These are phyloP conservation scores for Phytophthora sp. DNA, from an alignment of 352 stramenopile genomes.

Conservation along the genomic window DNA sequence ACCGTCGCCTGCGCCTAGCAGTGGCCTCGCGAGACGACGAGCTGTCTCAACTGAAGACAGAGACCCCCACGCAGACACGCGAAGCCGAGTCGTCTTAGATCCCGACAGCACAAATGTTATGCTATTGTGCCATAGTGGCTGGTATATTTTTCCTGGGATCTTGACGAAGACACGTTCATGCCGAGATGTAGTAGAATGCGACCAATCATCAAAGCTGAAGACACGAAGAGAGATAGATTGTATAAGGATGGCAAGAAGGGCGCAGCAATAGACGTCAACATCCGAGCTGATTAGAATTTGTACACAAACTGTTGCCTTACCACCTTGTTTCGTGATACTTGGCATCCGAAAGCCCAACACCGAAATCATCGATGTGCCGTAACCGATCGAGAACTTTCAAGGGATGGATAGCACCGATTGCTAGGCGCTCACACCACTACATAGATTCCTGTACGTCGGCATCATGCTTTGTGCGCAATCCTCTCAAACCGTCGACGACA, in stretches of 20 bases:
- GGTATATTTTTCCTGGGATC: constrained; percentile 17
- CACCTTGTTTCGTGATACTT: too few species aligned
- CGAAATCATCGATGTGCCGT: too few species aligned
- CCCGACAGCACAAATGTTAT: neutral
- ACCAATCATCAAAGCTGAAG: constrained; percentile 3
- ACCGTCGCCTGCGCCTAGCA: constrained; percentile 52
- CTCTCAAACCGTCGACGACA: neutral
- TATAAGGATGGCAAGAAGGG: constrained; percentile 19
- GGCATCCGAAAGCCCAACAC: too few species aligned
- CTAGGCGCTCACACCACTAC: too few species aligned
- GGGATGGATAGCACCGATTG: too few species aligned
- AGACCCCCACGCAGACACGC: neutral
- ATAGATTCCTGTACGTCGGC: too few species aligned
- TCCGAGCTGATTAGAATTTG: too few species aligned
- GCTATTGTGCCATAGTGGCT: constrained; percentile 1
- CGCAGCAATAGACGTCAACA: too few species aligned
- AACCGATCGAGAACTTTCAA: too few species aligned
- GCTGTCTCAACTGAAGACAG: constrained; percentile 31
- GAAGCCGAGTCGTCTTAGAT: constrained; percentile 22
- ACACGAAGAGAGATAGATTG: constrained; percentile 22
- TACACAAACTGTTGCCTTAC: too few species aligned
- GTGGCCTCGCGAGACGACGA: constrained; percentile 52
- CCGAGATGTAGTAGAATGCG: constrained; percentile 17
- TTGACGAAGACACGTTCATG: constrained; percentile 8
- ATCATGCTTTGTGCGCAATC: too few species aligned